Evolutionary conservation across 371 early-diverging fungal genomes (phyloP).

Genomic region (Actinomortierella wolfii): DNA sequence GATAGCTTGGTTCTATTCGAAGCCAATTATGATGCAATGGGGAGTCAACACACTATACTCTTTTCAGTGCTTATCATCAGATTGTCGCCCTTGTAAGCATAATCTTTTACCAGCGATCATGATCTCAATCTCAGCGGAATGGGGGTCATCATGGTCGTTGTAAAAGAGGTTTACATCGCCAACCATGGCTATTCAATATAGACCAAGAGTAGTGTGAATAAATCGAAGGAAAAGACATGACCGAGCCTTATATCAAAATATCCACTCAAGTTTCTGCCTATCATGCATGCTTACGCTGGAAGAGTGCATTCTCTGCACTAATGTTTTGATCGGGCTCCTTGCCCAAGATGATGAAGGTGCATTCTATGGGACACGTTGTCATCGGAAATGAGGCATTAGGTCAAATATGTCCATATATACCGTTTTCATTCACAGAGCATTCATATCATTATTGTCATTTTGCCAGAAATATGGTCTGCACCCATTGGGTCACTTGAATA

Average conservation of each 20-base stretch:
- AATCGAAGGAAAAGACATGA: background rate
- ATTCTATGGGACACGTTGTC: slow-evolving; percentile 50
- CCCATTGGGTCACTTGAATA: too few species aligned
- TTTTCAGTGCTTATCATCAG: background rate
- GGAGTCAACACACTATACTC: background rate
- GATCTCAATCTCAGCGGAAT: slow-evolving; percentile 87
- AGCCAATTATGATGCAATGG: background rate
- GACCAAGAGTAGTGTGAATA: background rate
- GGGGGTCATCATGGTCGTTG: slow-evolving; percentile 76
- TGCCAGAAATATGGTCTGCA: too few species aligned
- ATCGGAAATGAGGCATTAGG: background rate
- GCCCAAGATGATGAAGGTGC: slow-evolving; percentile 74
- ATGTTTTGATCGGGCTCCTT: slow-evolving; percentile 41
- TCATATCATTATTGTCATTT: too few species aligned
- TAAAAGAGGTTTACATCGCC: slow-evolving; percentile 95
- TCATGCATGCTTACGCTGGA: slow-evolving; percentile 52
- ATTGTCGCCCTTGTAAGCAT: background rate
- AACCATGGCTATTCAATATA: slow-evolving; percentile 69
- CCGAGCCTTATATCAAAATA: slow-evolving; percentile 2
- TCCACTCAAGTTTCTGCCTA: background rate
- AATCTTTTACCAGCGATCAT: slow-evolving; percentile 85
- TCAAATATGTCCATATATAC: background rate
- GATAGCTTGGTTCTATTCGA: slow-evolving; percentile 51
- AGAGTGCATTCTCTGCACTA: slow-evolving; percentile 47
- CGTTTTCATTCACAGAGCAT: too few species aligned